Conservation (phyloP, 2,329 filamentous ascomycete genomes). For the Colletotrichum orchidophilum region DNA sequence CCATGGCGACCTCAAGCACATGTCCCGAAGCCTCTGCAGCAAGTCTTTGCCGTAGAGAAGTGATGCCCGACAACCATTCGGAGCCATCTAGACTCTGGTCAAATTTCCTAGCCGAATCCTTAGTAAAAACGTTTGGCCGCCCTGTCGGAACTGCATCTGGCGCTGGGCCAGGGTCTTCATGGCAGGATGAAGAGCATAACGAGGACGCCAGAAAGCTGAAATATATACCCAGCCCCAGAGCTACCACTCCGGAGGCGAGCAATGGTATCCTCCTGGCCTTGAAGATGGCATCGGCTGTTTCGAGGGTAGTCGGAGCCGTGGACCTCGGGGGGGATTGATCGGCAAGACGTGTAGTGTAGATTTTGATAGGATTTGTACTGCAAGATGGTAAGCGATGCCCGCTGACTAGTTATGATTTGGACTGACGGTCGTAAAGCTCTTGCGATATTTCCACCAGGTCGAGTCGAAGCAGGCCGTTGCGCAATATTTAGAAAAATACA, state of each 20-base stretch:
- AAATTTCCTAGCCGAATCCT: slow-evolving; percentile 62
- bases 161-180: slow-evolving; percentile 24
- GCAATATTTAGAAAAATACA: neutral
- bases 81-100: slow-evolving; percentile 66
- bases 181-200: neutral
- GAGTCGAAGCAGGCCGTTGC: neutral
- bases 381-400: neutral
- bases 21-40: slow-evolving; percentile 60
- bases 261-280: slow-evolving; percentile 25
- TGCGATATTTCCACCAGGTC: neutral
- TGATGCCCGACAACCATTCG: slow-evolving; percentile 67
- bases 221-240: slow-evolving; percentile 29
- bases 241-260: slow-evolving; percentile 28
- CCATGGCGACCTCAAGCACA: slow-evolving; percentile 71
- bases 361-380: neutral
- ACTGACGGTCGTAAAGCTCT: neutral
- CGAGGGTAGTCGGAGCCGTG: neutral
- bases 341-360: neutral
- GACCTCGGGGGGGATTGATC: neutral
- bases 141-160: slow-evolving; percentile 55
- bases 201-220: slow-evolving; percentile 28
- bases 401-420: neutral
- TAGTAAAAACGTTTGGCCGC: slow-evolving; percentile 56
- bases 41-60: slow-evolving; percentile 58
- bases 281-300: slow-evolving; percentile 32